Conservation (phyloP, 2,329 filamentous ascomycete genomes). For the Didymella lethalis region DNA sequence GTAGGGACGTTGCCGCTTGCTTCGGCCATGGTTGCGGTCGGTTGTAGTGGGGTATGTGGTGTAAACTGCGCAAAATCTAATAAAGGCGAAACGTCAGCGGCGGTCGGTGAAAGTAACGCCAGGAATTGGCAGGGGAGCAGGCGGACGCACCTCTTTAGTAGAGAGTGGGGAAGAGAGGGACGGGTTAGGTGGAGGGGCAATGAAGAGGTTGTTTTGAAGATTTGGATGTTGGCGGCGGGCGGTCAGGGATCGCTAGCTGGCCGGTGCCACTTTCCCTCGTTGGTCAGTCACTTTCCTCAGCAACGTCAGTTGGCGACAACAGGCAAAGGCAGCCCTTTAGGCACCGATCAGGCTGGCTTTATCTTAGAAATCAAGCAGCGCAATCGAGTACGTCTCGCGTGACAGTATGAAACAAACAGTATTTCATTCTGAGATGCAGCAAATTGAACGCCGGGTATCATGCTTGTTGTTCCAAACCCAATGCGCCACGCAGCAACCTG, state of each 20-base stretch:
- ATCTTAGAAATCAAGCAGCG: slow-evolving; percentile 27
- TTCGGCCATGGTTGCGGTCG: slow-evolving; percentile 62
- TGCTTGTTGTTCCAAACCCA: slow-evolving; percentile 41
- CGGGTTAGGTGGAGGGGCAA: slow-evolving; percentile 38
- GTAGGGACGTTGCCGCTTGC: slow-evolving; percentile 71
- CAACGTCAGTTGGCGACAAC: slow-evolving; percentile 22
- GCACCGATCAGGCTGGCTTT: slow-evolving; percentile 31
- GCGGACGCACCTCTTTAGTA: slow-evolving; percentile 40
- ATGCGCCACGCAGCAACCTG: slow-evolving; percentile 47
- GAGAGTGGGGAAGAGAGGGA: slow-evolving; percentile 40
- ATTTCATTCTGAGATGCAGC: slow-evolving; percentile 14
- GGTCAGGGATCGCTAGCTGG: slow-evolving; percentile 20
- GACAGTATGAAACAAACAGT: background rate
- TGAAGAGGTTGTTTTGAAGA: slow-evolving; percentile 28
- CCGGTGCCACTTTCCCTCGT: slow-evolving; percentile 19
- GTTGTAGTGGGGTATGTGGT: slow-evolving; percentile 46
- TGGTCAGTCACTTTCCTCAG: slow-evolving; percentile 13
- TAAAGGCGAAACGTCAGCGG: slow-evolving; percentile 30
- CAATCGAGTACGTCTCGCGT: background rate
- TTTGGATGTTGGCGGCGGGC: slow-evolving; percentile 25
- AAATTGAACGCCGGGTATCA: slow-evolving; percentile 46
- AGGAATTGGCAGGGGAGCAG: slow-evolving; percentile 27
- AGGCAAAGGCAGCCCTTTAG: slow-evolving; percentile 33
- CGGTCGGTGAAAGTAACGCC: slow-evolving; percentile 22
- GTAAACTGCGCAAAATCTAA: slow-evolving; percentile 40